Conservation (phyloP, 1,284 basidiomycete species). For the Caloboletus firmus region DNA sequence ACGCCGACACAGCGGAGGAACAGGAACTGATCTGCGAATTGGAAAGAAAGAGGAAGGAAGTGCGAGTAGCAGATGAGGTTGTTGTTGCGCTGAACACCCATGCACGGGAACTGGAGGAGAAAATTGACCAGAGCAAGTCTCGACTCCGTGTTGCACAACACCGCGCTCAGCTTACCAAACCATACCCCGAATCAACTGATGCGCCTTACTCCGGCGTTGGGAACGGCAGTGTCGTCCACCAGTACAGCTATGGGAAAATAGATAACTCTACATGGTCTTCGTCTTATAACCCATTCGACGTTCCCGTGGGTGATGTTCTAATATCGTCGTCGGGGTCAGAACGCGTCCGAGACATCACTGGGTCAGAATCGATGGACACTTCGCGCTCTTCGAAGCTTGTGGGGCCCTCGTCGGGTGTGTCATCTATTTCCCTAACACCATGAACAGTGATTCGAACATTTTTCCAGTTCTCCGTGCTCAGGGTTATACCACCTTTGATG, state of each 20-base stretch:
- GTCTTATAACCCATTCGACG: slow-evolving; percentile 36
- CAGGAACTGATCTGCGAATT: slow-evolving; percentile 53
- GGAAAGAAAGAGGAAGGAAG: slow-evolving; percentile 62
- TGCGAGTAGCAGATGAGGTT: slow-evolving; percentile 70
- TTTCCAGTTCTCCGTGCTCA: slow-evolving; percentile 34
- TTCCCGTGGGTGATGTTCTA: slow-evolving; percentile 19
- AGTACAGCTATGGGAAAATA: slow-evolving; percentile 10
- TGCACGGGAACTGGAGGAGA: slow-evolving; percentile 61
- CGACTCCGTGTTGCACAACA: slow-evolving; percentile 51
- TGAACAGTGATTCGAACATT: slow-evolving; percentile 16
- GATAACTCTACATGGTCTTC: slow-evolving; percentile 28
- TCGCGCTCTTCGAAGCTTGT: slow-evolving; percentile 36
- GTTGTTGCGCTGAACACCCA: slow-evolving; percentile 53
- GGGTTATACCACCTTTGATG: slow-evolving; percentile 46
- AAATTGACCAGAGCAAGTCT: slow-evolving; percentile 53
- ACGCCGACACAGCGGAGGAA: slow-evolving; percentile 44
- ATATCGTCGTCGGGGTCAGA: slow-evolving; percentile 19
- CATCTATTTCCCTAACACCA: slow-evolving; percentile 34
- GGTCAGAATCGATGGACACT: slow-evolving; percentile 10
- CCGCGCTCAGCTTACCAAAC: slow-evolving; percentile 47
- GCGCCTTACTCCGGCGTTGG: slow-evolving; percentile 7
- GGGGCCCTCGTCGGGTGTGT: slow-evolving; percentile 41
- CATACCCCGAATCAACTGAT: slow-evolving; percentile 31
- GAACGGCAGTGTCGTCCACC: slow-evolving; percentile 5
- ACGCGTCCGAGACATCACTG: slow-evolving; percentile 5